Conservation (phyloP, 2,329 filamentous ascomycete species). For the Calonectria ilicicola region DNA sequence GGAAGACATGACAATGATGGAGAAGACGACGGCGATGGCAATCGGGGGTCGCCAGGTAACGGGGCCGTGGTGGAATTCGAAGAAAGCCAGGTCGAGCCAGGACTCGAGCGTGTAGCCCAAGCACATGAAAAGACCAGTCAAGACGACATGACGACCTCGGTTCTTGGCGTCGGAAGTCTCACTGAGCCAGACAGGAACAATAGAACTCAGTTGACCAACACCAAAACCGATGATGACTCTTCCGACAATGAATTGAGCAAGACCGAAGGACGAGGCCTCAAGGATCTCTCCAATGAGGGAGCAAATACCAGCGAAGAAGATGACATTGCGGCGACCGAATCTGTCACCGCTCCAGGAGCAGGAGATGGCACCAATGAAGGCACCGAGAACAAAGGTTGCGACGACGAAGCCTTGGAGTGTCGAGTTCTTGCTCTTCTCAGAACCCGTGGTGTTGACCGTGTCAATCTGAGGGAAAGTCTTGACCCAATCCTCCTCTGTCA, state of each 20-base stretch:
- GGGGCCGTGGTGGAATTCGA: conserved; percentile 41
- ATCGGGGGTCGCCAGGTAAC: conserved; percentile 49
- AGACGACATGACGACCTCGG: conserved; percentile 58
- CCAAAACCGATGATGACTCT: conserved; percentile 65
- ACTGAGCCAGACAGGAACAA: conserved; percentile 65
- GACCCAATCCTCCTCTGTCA: conserved; percentile 72
- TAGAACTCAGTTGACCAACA: conserved; percentile 64
- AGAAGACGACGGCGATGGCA: conserved; percentile 48
- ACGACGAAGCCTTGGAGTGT: conserved; percentile 58
- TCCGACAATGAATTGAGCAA: conserved; percentile 51
- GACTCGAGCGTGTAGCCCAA: conserved; percentile 52
- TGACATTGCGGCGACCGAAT: conserved; percentile 66
- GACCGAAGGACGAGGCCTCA: conserved; percentile 61
- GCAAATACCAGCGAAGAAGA: conserved; percentile 64
- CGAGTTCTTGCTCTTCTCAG: conserved; percentile 54
- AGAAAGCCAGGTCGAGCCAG: conserved; percentile 59
- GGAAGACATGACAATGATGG: conserved; percentile 43
- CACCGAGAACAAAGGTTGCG: conserved; percentile 66
- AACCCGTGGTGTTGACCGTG: conserved; percentile 61
- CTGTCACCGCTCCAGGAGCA: conserved; percentile 63
- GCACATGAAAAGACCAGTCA: conserved; percentile 64
- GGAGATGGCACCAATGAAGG: conserved; percentile 63
- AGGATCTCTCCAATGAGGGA: conserved; percentile 64
- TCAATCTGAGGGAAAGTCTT: conserved; percentile 60
- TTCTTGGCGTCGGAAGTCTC: conserved; percentile 62